Evolutionary conservation across 352 stramenopile species (phyloP).

Genomic region (Phytophthora boehmeriae): DNA sequence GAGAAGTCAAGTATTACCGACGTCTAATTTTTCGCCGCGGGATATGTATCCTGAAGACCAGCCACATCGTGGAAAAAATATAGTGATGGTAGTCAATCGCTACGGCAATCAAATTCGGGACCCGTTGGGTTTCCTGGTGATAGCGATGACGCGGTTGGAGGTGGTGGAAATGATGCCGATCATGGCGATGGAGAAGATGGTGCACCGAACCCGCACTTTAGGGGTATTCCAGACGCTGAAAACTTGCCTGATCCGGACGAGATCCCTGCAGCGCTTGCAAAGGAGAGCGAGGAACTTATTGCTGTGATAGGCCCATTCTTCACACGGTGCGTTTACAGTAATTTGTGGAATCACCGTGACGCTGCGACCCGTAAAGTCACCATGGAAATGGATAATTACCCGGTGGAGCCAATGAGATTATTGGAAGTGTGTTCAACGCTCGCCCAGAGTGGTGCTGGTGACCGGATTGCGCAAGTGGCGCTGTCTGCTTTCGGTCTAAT

Average conservation of each 20-base stretch:
- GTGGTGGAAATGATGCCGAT: constrained; percentile 24
- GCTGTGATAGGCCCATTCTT: constrained; percentile 77
- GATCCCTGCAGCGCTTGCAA: constrained; percentile 64
- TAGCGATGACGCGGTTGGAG: constrained; percentile 24
- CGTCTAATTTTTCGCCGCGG: constrained; percentile 61
- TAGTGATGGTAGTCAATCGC: constrained; percentile 5
- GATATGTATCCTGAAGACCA: constrained; percentile 72
- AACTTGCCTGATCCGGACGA: constrained; percentile 76
- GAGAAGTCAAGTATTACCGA: constrained; percentile 57
- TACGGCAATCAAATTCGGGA: constrained; percentile 25
- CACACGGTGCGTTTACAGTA: constrained; percentile 86
- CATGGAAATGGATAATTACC: constrained; percentile 69
- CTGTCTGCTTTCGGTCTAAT: constrained; percentile 76
- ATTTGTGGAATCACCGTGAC: constrained; percentile 87
- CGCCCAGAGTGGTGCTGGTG: constrained; percentile 71
- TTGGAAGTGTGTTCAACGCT: constrained; percentile 70
- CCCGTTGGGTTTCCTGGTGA: constrained; percentile 11
- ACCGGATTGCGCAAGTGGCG: constrained; percentile 78
- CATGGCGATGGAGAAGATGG: constrained; percentile 16
- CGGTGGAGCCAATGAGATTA: constrained; percentile 49
- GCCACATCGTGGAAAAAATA: constrained; percentile 20
- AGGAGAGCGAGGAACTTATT: constrained; percentile 83
- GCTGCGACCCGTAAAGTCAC: constrained; percentile 86
- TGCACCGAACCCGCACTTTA: constrained; percentile 57
- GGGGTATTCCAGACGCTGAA: constrained; percentile 70